These are phyloP conservation scores for Usnea hakonensis DNA, from an alignment of 495 filamentous ascomycete species.

Conservation along the genomic window DNA sequence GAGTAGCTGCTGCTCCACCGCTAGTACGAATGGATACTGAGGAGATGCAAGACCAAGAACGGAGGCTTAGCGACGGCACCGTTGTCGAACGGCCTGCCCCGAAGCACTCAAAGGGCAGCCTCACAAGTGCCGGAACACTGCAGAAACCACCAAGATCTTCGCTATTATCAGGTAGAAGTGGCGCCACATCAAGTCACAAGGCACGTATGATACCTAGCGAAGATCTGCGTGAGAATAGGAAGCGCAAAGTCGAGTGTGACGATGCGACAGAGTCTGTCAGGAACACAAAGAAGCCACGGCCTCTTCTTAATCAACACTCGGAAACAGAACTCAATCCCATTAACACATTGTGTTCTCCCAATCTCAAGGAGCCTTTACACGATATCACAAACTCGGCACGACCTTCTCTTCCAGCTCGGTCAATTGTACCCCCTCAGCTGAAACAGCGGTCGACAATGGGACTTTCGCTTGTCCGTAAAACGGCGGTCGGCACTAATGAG, in stretches of 20 bases:
- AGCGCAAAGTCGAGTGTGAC: neutral
- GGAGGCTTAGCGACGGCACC: constrained; percentile 11
- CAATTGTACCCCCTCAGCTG: neutral
- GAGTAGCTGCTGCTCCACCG: constrained; percentile 4
- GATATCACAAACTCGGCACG: constrained; percentile 7
- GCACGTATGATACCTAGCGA: neutral
- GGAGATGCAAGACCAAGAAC: constrained; percentile 21
- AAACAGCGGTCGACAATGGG: neutral
- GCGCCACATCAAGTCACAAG: neutral
- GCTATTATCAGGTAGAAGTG: neutral
- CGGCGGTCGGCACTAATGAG: neutral
- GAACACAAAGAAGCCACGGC: constrained; percentile 7
- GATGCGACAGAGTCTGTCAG: neutral
- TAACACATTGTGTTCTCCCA: neutral
- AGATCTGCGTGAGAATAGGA: neutral
- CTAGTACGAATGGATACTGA: constrained; percentile 25
- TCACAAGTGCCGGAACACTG: constrained; percentile 5
- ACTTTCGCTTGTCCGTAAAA: constrained; percentile 15
- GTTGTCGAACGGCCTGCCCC: constrained; percentile 7
- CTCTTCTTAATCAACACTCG: neutral
- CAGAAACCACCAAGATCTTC: constrained; percentile 16
- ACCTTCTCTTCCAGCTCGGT: neutral
- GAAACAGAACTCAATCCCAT: neutral
- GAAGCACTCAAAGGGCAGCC: constrained; percentile 5
- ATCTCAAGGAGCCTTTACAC: neutral